phyloP scores from a whole-genome alignment of 2,329 filamentous ascomycete species.

The Trichoderma endophyticum region DNA sequence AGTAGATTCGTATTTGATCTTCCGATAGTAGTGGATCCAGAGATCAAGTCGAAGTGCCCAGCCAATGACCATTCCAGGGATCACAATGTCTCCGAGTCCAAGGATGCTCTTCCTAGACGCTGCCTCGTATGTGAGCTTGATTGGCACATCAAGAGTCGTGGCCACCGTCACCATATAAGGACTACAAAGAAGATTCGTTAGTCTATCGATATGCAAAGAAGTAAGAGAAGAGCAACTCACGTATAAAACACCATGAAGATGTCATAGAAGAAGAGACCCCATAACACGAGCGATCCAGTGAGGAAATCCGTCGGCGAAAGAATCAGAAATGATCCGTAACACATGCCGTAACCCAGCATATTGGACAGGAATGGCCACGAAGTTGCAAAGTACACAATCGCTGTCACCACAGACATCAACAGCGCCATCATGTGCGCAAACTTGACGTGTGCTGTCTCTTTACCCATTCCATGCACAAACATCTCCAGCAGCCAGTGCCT shows the following conservation, averaged over 20 bases:
- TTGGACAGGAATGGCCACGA: conserved; percentile 65
- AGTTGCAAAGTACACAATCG: conserved; percentile 66
- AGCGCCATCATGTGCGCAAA: conserved; percentile 57
- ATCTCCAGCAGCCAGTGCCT: conserved; percentile 51
- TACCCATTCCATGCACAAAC: conserved; percentile 49
- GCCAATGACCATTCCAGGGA: conserved; percentile 87
- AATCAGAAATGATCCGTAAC: conserved; percentile 75
- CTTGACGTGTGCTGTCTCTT: conserved; percentile 49
- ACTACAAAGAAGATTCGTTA: conserved; percentile 33
- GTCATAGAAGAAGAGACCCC: conserved; percentile 87
- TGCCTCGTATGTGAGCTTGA: conserved; percentile 76
- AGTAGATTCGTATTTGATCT: conserved; percentile 49
- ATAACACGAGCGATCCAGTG: conserved; percentile 74
- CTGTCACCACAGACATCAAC: conserved; percentile 51
- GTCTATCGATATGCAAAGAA: conserved; percentile 22
- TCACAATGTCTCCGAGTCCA: conserved; percentile 87
- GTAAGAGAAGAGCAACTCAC: conserved; percentile 40
- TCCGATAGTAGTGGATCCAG: conserved; percentile 73
- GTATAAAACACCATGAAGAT: conserved; percentile 91
- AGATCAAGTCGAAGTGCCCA: conserved; percentile 89
- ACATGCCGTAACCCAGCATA: conserved; percentile 81
- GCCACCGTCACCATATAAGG: conserved; percentile 86
- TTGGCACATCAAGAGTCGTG: conserved; percentile 83
- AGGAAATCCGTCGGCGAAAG: conserved; percentile 86
- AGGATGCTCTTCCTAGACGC: conserved; percentile 76